A percentile compares a stretch with the other conserved stretches of the same genome.
These are phyloP conservation scores for Colletotrichum somersetense DNA, from an alignment of 2,329 filamentous ascomycete species.

Conservation along the genomic window DNA sequence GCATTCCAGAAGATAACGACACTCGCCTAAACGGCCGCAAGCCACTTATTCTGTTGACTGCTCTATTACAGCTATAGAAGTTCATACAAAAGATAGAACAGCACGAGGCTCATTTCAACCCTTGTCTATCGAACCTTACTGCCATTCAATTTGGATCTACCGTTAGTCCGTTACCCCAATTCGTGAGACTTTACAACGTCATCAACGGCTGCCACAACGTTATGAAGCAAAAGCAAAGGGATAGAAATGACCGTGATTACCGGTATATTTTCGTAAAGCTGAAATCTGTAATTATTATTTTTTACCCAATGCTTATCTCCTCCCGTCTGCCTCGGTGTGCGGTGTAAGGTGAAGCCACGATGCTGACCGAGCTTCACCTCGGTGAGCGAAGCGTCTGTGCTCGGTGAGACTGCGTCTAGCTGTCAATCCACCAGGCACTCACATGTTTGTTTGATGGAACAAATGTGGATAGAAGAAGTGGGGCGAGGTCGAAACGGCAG, in stretches of 20 bases:
- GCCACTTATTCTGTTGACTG: neutral
- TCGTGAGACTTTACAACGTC: neutral
- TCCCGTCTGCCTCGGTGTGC: constrained; percentile 4
- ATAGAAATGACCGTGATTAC: neutral
- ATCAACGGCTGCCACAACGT: neutral
- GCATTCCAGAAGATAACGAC: neutral
- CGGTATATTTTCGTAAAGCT: neutral
- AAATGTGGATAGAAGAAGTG: neutral
- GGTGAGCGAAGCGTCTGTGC: neutral
- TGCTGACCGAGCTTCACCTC: neutral
- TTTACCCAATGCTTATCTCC: neutral
- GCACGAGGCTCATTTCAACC: neutral
- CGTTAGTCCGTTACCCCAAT: neutral
- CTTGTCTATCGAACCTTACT: neutral
- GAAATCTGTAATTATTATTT: neutral
- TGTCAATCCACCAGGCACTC: neutral
- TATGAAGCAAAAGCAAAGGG: neutral
- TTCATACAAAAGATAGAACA: no score
- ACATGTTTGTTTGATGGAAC: neutral
- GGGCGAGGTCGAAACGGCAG: neutral
- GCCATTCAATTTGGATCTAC: no score
- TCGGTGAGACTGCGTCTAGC: neutral
- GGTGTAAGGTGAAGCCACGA: constrained; percentile 13
- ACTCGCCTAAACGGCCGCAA: neutral
- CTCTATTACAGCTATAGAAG: neutral